Evolutionary conservation across 345 rosid species (phyloP).

Genomic region (Aquilaria yunnanensis): DNA sequence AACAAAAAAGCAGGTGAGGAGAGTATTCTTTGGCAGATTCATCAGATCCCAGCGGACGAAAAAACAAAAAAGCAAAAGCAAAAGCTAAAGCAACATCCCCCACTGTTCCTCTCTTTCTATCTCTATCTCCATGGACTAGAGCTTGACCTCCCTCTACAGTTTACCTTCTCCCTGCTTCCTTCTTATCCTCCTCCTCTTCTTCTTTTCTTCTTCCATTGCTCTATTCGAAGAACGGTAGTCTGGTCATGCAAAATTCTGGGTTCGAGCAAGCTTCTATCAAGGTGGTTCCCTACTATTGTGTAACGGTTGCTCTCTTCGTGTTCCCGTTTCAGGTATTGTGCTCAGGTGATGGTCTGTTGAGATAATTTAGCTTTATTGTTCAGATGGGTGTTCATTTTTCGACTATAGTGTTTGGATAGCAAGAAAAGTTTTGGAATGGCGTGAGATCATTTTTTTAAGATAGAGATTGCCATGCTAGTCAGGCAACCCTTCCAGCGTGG

Average conservation of each 20-base stretch:
- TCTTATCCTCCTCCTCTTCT: slow-evolving; percentile 17
- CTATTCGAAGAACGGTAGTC: no score
- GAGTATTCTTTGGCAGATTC: slow-evolving; percentile 35
- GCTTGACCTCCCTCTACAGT: no score
- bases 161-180: slow-evolving; percentile 3
- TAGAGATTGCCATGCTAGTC: no score
- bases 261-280: no score
- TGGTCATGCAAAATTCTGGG: no score
- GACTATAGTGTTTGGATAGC: slow-evolving; percentile 24
- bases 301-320: no score
- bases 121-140: neutral
- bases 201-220: neutral
- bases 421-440: slow-evolving; percentile 16
- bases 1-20: slow-evolving; percentile 9
- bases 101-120: slow-evolving; percentile 11
- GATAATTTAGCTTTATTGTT: no score
- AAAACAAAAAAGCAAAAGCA: slow-evolving; percentile 1
- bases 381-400: slow-evolving; percentile 3
- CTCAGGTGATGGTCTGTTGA: no score
- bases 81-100: slow-evolving; percentile 9
- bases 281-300: no score
- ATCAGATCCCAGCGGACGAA: slow-evolving; percentile 22
- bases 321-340: no score
- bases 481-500: no score
- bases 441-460: no score